A percentile compares a stretch with the other conserved stretches of the same genome.
phyloP scores from a whole-genome alignment of 2,329 filamentous ascomycete species.

The Fusarium cicatricum region DNA sequence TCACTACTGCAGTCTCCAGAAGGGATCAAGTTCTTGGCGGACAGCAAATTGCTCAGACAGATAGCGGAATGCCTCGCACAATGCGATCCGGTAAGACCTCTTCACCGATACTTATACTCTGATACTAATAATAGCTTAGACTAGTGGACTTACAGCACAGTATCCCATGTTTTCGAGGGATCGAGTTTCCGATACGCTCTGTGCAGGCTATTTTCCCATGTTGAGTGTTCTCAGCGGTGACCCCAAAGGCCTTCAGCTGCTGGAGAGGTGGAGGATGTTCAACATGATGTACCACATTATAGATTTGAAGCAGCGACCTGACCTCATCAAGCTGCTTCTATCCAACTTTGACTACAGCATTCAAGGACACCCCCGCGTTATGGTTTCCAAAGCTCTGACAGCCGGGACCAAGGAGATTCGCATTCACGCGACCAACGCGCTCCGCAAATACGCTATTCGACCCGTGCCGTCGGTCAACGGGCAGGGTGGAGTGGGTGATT shows the following conservation, averaged over 20 bases:
- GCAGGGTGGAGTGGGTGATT: slow-evolving; percentile 64
- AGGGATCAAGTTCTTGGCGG: slow-evolving; percentile 83
- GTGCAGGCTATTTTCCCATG: slow-evolving; percentile 93
- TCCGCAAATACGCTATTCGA: slow-evolving; percentile 83
- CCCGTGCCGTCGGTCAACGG: slow-evolving; percentile 49
- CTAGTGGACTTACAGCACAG: slow-evolving; percentile 78
- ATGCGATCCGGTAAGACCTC: slow-evolving; percentile 77
- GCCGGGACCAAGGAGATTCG: slow-evolving; percentile 91
- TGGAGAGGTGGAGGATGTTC: slow-evolving; percentile 97
- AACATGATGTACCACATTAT: slow-evolving; percentile 99
- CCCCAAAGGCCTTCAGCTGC: slow-evolving; percentile 81
- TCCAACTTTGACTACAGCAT: slow-evolving; percentile 92
- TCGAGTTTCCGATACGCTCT: slow-evolving; percentile 85
- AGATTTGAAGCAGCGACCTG: slow-evolving; percentile 87
- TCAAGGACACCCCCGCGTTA: slow-evolving; percentile 87
- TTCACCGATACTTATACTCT: background rate
- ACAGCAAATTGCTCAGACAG: slow-evolving; percentile 93
- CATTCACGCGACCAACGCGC: slow-evolving; percentile 85
- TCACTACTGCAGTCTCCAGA: slow-evolving; percentile 86
- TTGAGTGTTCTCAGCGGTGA: slow-evolving; percentile 87
- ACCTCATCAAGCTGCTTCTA: slow-evolving; percentile 87
- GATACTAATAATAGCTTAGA: slow-evolving; percentile 51
- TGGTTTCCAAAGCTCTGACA: slow-evolving; percentile 93
- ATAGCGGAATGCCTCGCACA: slow-evolving; percentile 96
- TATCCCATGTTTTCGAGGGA: slow-evolving; percentile 89